Evolutionary conservation across 2,329 filamentous ascomycete species (phyloP), one percentile per base, ranked within the genome.

Genomic region (Hirsutella thompsonii): DNA sequence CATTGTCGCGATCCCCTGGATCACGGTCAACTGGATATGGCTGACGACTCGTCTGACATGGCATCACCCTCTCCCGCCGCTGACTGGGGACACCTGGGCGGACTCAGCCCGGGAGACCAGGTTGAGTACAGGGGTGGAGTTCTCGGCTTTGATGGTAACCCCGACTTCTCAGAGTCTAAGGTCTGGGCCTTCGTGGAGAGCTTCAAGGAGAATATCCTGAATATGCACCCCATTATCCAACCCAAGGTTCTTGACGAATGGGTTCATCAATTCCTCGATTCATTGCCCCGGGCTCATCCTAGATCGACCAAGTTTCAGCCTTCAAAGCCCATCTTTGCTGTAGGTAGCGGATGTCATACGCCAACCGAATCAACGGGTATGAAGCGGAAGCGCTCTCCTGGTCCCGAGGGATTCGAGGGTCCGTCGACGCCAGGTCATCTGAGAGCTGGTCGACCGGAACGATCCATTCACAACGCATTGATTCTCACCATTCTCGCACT

Each of bases 401-500:
- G 47, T 19, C 51, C 56, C 29, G 63, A 66, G 32, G 49, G 58
- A 42, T 49, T 52, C 5, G 57, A 61, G 18, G 23, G 23, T 6
- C 23, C 23, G 6, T 26, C 23, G 23, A 26, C 23, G 23, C 23
- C 23, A 6, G 44, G 42, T 28, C 50, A 55, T 26, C 46, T 46
- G 28, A 72, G 69, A 49, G 60, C 64, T 6, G 66, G 68, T 3
- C 66, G 66, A 42, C 76, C 76, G 3, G 73, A 72, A 48, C 69
- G 81, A 40, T 86, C 82, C 8, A 78, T 92, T 14, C 74, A 79
- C 40, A 94, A 85, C 49, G 88, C 88, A 0, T 70, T 96, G 32
- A 76, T 95, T 1, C 70, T 95, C 2, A 69, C 90, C 4, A 77
- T 94, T 1, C 69, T 96, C 41, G 90, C 90, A 0, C 65, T 98